Evolutionary conservation across 2,329 filamentous ascomycete genomes (phyloP).

Genomic region (Pseudogymnoascus sp.): DNA sequence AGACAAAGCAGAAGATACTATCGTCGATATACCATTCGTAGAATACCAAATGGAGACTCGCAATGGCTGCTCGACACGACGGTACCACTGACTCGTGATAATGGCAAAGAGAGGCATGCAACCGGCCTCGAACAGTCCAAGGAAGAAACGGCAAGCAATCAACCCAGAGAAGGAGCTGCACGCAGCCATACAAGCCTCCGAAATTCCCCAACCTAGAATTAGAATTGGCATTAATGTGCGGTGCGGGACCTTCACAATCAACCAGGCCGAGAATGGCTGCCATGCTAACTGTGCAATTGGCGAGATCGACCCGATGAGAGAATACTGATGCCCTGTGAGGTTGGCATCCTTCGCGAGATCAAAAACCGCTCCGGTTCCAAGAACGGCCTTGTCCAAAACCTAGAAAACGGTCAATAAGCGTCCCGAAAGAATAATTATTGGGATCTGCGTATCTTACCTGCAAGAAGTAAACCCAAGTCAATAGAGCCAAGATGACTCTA

Average conservation of each 20-base stretch:
- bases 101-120: constrained; percentile 48
- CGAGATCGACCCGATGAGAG: constrained; percentile 41
- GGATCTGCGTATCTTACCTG: constrained; percentile 29
- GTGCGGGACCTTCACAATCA: constrained; percentile 46
- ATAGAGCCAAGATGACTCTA: constrained; percentile 45
- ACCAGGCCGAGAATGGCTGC: constrained; percentile 34
- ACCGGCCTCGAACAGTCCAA: constrained; percentile 46
- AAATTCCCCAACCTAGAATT: constrained; percentile 28
- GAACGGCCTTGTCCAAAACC: constrained; percentile 21
- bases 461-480: constrained; percentile 53
- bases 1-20: constrained; percentile 44
- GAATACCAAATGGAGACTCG: constrained; percentile 55
- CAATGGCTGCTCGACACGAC: constrained; percentile 48
- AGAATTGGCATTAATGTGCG: constrained; percentile 45
- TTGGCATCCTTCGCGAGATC: constrained; percentile 38
- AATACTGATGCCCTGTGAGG: constrained; percentile 40
- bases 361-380: constrained; percentile 42
- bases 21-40: constrained; percentile 43
- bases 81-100: constrained; percentile 49
- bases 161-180: constrained; percentile 44
- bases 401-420: neutral
- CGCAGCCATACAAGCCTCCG: constrained; percentile 41
- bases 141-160: constrained; percentile 41
- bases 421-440: constrained; percentile 6
- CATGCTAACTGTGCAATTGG: constrained; percentile 40